Base-by-base conservation (phyloP, 2,329 filamentous ascomycete genomes). In the Dryadomyces quercivorus region DNA sequence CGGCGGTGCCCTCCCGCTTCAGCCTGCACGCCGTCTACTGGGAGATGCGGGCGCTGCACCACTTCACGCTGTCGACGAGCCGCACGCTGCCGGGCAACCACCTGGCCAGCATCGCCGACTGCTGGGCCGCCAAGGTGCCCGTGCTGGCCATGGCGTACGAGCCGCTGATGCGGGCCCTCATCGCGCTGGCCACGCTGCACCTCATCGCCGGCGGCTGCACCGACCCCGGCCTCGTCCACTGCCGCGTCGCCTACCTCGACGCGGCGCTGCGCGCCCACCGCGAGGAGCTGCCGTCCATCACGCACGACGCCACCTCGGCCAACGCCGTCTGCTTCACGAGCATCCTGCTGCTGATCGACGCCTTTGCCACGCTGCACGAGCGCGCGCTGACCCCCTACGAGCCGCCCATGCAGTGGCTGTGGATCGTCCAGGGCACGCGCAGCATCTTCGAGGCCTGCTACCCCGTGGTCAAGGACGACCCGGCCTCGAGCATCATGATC, bases 41-140 rank as follows among this genome's bases (percentile, higher is more conserved):
- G 53, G 63, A 64, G 51, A 56, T 64, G n/a, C 57, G 57, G 18
- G 56, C 62, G 15, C 22, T 63, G 31, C 61, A 64, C 42, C 44
- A 56, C 53, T 64, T 60, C 40, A 56, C 56, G 2, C 50, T 58
- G 6, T 46, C 58, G 6, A 59, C 61, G 2, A 56, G 55, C n/a
- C 53, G 38, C 20, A 60, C 61, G 2, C 44, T 63, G 2, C 56
- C 62, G 2, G 59, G 62, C 22, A 58, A 53, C 2, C 59, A 62
- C 38, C 50, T 58, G 15, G 49, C 51, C 1, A 43, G 55, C n/a
- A 21, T 62, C 12, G 54, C 51, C 9, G 43, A 58, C 7, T 59
- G 55, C 16, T 64, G 63, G 63, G 50, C 53, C 13, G 38, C 57
- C 20, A 50, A 60, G 15, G 59, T 63, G 1, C 61, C 61, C 3